These are phyloP conservation scores for Spinellus fusiger DNA, from an alignment of 192 early-diverging fungal genomes.

Conservation along the genomic window DNA sequence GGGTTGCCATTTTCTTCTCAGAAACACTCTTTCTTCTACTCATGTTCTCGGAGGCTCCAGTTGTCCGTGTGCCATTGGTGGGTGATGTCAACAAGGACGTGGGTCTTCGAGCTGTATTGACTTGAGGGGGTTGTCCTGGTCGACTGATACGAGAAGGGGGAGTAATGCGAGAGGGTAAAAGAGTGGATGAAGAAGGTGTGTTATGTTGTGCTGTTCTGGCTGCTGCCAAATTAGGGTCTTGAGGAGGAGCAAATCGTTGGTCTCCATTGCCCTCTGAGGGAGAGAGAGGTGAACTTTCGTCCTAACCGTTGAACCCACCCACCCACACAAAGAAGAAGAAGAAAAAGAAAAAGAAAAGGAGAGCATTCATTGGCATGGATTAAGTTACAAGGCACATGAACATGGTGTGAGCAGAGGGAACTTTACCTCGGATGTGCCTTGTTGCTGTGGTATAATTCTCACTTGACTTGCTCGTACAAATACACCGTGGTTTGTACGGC, in stretches of 20 bases:
- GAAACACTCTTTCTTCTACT: neutral
- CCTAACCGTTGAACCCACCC: constrained; percentile 1
- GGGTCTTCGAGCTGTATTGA: constrained; percentile 6
- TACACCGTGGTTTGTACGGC: constrained; percentile 62
- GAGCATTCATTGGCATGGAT: too few relatives aligned
- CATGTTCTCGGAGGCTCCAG: neutral
- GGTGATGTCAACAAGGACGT: constrained; percentile 4
- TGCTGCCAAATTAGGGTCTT: constrained; percentile 16
- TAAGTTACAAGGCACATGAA: neutral
- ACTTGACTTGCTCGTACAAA: constrained; percentile 72
- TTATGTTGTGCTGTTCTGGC: constrained; percentile 18
- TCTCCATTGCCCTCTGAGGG: constrained; percentile 2
- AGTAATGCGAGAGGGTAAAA: constrained; percentile 18
- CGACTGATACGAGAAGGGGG: constrained; percentile 17
- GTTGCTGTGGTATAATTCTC: constrained; percentile 3
- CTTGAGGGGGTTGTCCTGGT: neutral
- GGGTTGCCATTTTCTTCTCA: constrained; percentile 3
- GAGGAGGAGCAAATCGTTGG: constrained; percentile 24
- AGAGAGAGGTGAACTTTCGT: constrained; percentile 4
- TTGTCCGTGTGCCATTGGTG: constrained; percentile 1
- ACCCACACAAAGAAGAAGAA: too few relatives aligned
- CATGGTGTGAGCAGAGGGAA: neutral
- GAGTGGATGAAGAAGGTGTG: constrained; percentile 20
- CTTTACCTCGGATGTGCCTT: neutral
- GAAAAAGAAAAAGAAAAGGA: too few relatives aligned